These are phyloP conservation scores for Sphagnurus paluster DNA, from an alignment of 1,284 basidiomycete species.

Conservation along the genomic window DNA sequence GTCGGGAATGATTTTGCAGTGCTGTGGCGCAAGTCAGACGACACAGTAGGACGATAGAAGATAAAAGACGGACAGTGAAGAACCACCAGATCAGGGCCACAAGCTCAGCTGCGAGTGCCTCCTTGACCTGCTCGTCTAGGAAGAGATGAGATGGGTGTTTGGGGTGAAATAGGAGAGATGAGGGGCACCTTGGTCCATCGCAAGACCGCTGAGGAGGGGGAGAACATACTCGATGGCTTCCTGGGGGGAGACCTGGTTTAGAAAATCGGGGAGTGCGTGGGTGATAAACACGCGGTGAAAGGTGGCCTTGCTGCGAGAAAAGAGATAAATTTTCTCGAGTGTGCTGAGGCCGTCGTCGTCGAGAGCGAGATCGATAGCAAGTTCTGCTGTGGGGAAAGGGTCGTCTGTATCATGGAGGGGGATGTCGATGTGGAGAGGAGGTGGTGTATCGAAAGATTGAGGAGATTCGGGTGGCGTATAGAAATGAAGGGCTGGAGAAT, in stretches of 20 bases:
- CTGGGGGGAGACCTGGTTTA: constrained; percentile 76
- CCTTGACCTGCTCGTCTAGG: constrained; percentile 87
- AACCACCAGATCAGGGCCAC: constrained; percentile 94
- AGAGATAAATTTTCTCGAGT: constrained; percentile 93
- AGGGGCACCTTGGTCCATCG: constrained; percentile 79
- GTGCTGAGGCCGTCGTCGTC: constrained; percentile 79
- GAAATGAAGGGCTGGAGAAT: constrained; percentile 25
- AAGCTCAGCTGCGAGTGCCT: constrained; percentile 84
- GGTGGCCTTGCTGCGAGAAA: constrained; percentile 81
- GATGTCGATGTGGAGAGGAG: constrained; percentile 20
- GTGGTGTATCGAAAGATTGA: constrained; percentile 22
- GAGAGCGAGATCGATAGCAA: constrained; percentile 51
- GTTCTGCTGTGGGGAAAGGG: constrained; percentile 38
- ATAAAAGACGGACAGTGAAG: constrained; percentile 59
- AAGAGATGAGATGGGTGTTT: constrained; percentile 11
- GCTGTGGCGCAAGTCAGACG: constrained; percentile 31
- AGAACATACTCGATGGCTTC: constrained; percentile 96
- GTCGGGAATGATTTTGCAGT: constrained; percentile 61
- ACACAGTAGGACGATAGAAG: constrained; percentile 17
- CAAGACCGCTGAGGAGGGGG: constrained; percentile 84
- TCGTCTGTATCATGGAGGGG: constrained; percentile 32
- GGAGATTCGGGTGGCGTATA: constrained; percentile 40
- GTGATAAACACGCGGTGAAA: constrained; percentile 89
- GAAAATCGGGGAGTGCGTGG: constrained; percentile 73
- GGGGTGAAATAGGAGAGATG: constrained; percentile 8